phyloP scores from a whole-genome alignment of 2,329 filamentous ascomycete genomes.

The Cadophora gregata region DNA sequence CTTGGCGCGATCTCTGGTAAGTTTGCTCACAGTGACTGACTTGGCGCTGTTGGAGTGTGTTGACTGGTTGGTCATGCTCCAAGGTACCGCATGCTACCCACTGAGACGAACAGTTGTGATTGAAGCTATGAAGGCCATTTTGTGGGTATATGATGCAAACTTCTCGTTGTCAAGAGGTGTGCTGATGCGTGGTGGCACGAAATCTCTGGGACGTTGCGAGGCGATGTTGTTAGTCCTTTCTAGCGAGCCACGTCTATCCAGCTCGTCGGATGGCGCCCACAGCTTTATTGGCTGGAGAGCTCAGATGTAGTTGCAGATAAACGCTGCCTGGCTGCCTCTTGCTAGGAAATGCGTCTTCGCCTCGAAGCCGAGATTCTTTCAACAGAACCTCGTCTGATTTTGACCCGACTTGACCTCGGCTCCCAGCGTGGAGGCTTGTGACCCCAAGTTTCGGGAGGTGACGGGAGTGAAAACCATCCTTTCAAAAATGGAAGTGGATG shows the following conservation, averaged over 20 bases:
- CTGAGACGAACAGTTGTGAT: not conserved
- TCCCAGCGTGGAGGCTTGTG: not conserved
- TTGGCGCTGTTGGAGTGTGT: not conserved
- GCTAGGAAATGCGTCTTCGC: not conserved
- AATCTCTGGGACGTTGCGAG: too few species aligned
- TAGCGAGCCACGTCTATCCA: conserved; percentile 9
- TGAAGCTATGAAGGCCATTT: not conserved
- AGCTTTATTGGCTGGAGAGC: not conserved
- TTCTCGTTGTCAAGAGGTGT: conserved; percentile 10
- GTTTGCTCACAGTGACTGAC: not conserved
- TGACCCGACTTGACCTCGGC: not conserved
- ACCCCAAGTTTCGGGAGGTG: not conserved
- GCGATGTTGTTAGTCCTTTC: not conserved
- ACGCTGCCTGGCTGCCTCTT: not conserved
- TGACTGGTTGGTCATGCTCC: not conserved
- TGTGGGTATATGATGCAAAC: not conserved
- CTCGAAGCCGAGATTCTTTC: not conserved
- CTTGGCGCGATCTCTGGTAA: not conserved
- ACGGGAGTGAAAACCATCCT: not conserved
- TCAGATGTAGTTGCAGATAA: not conserved
- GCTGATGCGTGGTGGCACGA: conserved; percentile 5
- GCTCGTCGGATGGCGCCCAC: not conserved
- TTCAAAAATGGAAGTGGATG: not conserved
- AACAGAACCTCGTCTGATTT: not conserved
- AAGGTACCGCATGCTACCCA: conserved; percentile 1